Base-by-base conservation (phyloP, 148 eudicot species). In the Arctostaphylos glauca region DNA sequence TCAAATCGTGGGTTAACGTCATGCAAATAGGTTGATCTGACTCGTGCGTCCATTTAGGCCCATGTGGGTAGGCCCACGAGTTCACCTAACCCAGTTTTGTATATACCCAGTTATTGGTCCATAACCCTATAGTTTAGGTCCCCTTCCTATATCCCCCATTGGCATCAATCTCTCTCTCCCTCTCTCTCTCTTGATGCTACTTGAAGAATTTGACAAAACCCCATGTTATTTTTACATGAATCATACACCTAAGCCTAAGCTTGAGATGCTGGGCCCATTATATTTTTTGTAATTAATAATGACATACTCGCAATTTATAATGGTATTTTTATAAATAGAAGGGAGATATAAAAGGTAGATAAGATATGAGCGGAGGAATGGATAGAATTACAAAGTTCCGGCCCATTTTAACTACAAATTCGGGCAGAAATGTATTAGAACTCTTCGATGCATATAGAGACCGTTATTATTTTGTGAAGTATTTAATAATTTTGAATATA, bases 41-140 rank as follows among this genome's bases (percentile, higher is more conserved):
- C 9, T 71, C 7, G 60, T 62, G 81, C 76, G 78, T 68, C 77
- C 58, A 87, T 66, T 80, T 75, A 59, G 66, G 77, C 84, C 82
- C 86, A 83, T 77, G 50, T 50, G 23, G 75, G 59, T 78, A 71
- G 75, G 86, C 87, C 77, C 81, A 56, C 80, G 68, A 84, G 58
- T 71, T 82, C 80, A 84, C 79, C 81, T 77, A 76, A 59, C 15
- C 10, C 14, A 78, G 56, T 44, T 53, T 2, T 53, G 55, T 8
- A 8, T 16, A 77, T 76, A 77, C 55, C 58, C 59, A 60, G 86
- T 60, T 73, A 60, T 4, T 80, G 86, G 86, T 80, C 86, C 86
- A 84, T 79, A 15, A 15, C 50, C 23, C 52, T 67, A 83, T 46
- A 12, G 53, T 9, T 84, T 72, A 49, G 86, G 86, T 74, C 83